Percentiles rank a stretch among this genome's conserved stretches.
phyloP scores from a whole-genome alignment of 306 rosid genomes.

The Canavalia gladiata region DNA sequence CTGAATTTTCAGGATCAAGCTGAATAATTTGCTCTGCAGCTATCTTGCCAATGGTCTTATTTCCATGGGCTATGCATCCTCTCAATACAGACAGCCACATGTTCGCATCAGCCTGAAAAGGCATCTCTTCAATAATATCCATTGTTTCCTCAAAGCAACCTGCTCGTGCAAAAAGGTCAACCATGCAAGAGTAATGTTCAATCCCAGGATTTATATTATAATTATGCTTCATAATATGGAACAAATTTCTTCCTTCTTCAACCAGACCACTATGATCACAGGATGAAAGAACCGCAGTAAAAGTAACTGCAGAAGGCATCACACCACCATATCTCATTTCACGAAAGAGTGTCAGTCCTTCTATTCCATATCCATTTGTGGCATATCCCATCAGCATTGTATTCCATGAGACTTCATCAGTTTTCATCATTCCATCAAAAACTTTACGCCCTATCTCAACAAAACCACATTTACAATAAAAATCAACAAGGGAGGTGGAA shows the following conservation, averaged over 20 bases:
- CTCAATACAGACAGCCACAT: constrained; percentile 78
- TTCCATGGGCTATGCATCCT: constrained; percentile 73
- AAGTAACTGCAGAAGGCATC: constrained; percentile 69
- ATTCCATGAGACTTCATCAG: constrained; percentile 81
- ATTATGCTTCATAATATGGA: constrained; percentile 59
- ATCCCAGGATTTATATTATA: constrained; percentile 63
- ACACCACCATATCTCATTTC: constrained; percentile 68
- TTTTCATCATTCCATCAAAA: constrained; percentile 68
- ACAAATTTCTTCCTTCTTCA: constrained; percentile 74
- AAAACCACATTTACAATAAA: constrained; percentile 85
- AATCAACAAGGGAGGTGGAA: constrained; percentile 74
- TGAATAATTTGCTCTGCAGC: constrained; percentile 66
- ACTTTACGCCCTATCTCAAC: constrained; percentile 60
- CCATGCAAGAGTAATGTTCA: constrained; percentile 80
- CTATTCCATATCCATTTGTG: constrained; percentile 79
- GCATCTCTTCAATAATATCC: constrained; percentile 65
- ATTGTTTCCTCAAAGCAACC: constrained; percentile 74
- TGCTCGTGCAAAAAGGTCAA: constrained; percentile 75
- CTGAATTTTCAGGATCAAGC: constrained; percentile 70
- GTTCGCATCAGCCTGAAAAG: constrained; percentile 70
- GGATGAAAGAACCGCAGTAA: constrained; percentile 75
- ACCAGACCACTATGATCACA: constrained; percentile 80
- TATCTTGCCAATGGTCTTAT: constrained; percentile 64
- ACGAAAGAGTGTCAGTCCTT: constrained; percentile 66
- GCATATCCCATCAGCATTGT: constrained; percentile 87